These are phyloP conservation scores for Phlebiopsis gigantea DNA, from an alignment of 768 basidiomycete genomes.

Conservation along the genomic window DNA sequence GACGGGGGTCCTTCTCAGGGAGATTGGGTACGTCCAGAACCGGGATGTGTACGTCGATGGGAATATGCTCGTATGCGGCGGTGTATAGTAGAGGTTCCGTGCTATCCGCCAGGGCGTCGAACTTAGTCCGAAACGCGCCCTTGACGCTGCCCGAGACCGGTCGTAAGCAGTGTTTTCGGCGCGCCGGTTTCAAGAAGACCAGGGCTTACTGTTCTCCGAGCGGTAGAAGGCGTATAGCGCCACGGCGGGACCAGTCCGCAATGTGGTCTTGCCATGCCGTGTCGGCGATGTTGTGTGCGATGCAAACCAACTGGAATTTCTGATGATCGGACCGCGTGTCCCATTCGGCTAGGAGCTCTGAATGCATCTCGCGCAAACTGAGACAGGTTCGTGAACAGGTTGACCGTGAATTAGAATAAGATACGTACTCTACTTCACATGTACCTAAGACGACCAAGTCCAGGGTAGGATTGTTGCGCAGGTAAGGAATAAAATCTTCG, in stretches of 20 bases:
- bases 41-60: constrained; percentile 32
- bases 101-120: constrained; percentile 28
- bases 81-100: constrained; percentile 23
- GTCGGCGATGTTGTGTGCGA: constrained; percentile 33
- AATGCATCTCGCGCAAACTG: constrained; percentile 22
- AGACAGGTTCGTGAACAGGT: not conserved
- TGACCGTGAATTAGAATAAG: not conserved
- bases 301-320: constrained; percentile 39
- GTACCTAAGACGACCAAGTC: constrained; percentile 38
- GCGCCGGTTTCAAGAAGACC: too few species aligned
- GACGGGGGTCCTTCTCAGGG: constrained; percentile 16
- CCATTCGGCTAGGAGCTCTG: constrained; percentile 30
- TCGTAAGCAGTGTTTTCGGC: not conserved
- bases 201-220: constrained; percentile 35
- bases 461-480: constrained; percentile 22
- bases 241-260: constrained; percentile 32
- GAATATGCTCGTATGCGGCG: constrained; percentile 31
- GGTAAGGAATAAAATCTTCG: constrained; percentile 24
- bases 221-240: constrained; percentile 33
- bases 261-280: constrained; percentile 28
- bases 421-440: constrained; percentile 37
- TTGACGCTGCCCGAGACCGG: constrained; percentile 23
- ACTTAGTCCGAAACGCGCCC: constrained; percentile 25
- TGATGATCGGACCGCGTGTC: constrained; percentile 28
- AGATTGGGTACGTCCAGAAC: constrained; percentile 29